Evolutionary conservation across 1,284 basidiomycete species (phyloP), one percentile per base, ranked within the genome.

Genomic region (Ceratobasidium sp.): DNA sequence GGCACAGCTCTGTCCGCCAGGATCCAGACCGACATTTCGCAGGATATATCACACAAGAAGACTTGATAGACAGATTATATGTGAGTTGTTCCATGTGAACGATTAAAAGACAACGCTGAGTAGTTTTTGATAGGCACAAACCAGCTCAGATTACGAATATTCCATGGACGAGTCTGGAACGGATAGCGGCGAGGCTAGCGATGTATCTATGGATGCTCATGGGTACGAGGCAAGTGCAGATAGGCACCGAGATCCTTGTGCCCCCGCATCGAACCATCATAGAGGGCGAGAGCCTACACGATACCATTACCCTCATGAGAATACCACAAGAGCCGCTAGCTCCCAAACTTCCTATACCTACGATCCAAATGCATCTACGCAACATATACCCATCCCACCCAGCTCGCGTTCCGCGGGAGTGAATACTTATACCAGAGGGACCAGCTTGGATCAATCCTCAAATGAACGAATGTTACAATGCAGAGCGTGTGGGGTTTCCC

Each of bases 141-240:
- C 55, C 7, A 58, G 55, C 16, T 58, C 55, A 58, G 55, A 58
- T 7, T 58, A 58, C 21, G 55, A 58, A 58, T 58, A 6, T 6
- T 35, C 9, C 8, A 41, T 38, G n/a, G 55, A 58, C 38, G 55
- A 58, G 43, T 41, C 43, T 32, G 55, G 21, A 3, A 58, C 55
- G 16, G 55, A 58, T 58, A 41, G 35, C 26, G 55, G 43, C 13
- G 32, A 5, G 8, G 16, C 38, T 30, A n/a, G 43, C 32, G 28
- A 21, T 11, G 28, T 18, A 55, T 18, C 55, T 18, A 7, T 7
- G 32, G 26, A 30, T n/a, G 4, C n/a, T n/a, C 35, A 41, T 41
- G n/a, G n/a, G n/a, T n/a, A n/a, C n/a, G n/a, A n/a, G n/a, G n/a
- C n/a, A n/a, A n/a, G n/a, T n/a, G n/a, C n/a, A n/a, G n/a, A n/a